These are phyloP conservation scores for Aspergillus baeticus DNA, from an alignment of 495 filamentous ascomycete genomes.

Conservation along the genomic window DNA sequence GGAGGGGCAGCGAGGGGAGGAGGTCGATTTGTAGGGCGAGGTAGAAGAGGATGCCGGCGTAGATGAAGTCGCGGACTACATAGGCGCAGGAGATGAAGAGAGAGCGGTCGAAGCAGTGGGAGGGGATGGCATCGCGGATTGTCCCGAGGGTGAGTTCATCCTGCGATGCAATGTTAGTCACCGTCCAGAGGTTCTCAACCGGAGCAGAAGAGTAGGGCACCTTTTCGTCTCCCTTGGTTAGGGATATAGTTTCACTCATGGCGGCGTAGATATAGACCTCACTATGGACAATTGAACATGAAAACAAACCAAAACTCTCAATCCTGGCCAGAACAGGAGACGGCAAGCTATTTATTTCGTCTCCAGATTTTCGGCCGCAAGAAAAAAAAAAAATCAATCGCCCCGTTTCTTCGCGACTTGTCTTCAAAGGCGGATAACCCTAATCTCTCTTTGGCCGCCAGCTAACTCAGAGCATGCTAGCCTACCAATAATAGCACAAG, in stretches of 20 bases:
- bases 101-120: conserved; percentile 77
- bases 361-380: too few relatives aligned
- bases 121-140: conserved; percentile 78
- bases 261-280: background rate
- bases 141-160: conserved; percentile 63
- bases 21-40: conserved; percentile 31
- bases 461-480: background rate
- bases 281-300: background rate
- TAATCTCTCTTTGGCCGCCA: background rate
- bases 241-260: background rate
- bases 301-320: too few relatives aligned
- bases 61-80: conserved; percentile 66
- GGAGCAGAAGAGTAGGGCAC: background rate
- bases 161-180: background rate
- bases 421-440: too few relatives aligned
- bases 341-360: too few relatives aligned
- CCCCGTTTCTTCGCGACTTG: too few relatives aligned
- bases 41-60: conserved; percentile 63
- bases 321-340: too few relatives aligned
- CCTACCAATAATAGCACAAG: background rate
- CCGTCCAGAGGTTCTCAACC: background rate
- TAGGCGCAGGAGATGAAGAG: conserved; percentile 60
- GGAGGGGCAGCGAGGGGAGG: conserved; percentile 41
- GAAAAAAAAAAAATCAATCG: too few relatives aligned
- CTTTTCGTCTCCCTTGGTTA: background rate